Percentiles rank a stretch among this genome's conserved stretches.
phyloP scores from a whole-genome alignment of 495 filamentous ascomycete species.

The Hyaloscypha finlandica region DNA sequence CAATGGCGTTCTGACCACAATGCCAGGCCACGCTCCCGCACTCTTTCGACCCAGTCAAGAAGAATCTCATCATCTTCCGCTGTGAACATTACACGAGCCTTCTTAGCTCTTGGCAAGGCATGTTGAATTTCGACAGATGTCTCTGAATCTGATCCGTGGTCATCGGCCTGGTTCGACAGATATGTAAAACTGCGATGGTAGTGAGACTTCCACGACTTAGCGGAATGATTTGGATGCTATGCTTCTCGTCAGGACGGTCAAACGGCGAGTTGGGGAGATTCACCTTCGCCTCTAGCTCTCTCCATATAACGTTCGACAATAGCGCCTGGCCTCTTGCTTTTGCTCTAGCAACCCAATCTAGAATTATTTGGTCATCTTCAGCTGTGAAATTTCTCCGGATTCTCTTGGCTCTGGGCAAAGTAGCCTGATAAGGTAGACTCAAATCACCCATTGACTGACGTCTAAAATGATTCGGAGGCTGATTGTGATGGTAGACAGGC shows the following conservation, averaged over 20 bases:
- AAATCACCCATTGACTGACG: conserved; percentile 1
- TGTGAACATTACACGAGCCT: conserved; percentile 17
- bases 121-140: conserved; percentile 9
- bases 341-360: conserved; percentile 20
- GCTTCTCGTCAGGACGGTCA: not conserved
- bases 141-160: conserved; percentile 20
- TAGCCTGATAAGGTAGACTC: not conserved
- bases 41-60: conserved; percentile 19
- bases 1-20: conserved; percentile 2
- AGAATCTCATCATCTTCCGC: conserved; percentile 26
- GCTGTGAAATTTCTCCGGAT: conserved; percentile 2
- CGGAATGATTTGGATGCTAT: conserved; percentile 20
- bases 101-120: not conserved
- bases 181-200: conserved; percentile 19
- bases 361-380: conserved; percentile 26
- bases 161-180: not conserved
- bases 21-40: conserved; percentile 1
- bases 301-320: conserved; percentile 1
- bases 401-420: not conserved
- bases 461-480: not conserved
- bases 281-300: conserved; percentile 25
- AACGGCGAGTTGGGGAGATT: not conserved
- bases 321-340: not conserved
- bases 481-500: not conserved
- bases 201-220: conserved; percentile 15